These are phyloP conservation scores for Colletotrichum camelliae DNA, from an alignment of 2,329 filamentous ascomycete genomes.

Conservation along the genomic window DNA sequence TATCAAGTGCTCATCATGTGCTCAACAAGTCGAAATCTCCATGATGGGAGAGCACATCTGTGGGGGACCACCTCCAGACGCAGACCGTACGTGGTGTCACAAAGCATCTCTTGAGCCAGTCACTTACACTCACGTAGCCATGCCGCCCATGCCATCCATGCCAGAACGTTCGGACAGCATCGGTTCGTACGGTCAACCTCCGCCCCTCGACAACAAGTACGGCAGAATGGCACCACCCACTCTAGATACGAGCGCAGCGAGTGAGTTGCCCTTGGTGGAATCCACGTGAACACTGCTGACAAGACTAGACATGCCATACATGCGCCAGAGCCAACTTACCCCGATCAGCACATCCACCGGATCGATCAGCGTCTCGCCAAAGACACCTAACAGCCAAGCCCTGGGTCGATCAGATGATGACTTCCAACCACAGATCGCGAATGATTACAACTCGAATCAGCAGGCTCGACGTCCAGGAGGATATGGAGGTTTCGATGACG, in stretches of 20 bases:
- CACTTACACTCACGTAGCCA: slow-evolving; percentile 27
- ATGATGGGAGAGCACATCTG: slow-evolving; percentile 88
- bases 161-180: slow-evolving; percentile 33
- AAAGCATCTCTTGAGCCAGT: slow-evolving; percentile 13
- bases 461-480: slow-evolving; percentile 47
- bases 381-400: slow-evolving; percentile 54
- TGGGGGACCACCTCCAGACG: slow-evolving; percentile 43
- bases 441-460: slow-evolving; percentile 43
- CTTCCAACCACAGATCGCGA: slow-evolving; percentile 51
- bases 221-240: slow-evolving; percentile 46
- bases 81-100: slow-evolving; percentile 43
- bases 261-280: slow-evolving; percentile 39
- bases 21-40: slow-evolving; percentile 79
- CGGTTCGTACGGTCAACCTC: slow-evolving; percentile 29
- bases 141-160: slow-evolving; percentile 42
- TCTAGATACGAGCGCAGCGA: slow-evolving; percentile 58
- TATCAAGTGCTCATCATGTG: slow-evolving; percentile 88
- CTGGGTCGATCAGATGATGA: slow-evolving; percentile 50
- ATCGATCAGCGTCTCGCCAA: slow-evolving; percentile 68
- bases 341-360: slow-evolving; percentile 66
- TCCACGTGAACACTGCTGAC: slow-evolving; percentile 33
- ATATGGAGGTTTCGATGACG: slow-evolving; percentile 54
- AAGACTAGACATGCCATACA: slow-evolving; percentile 56
- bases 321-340: slow-evolving; percentile 64
- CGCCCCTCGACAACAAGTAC: slow-evolving; percentile 38